These are phyloP conservation scores for Cyclotella kingstonii DNA, from an alignment of 108 stramenopile genomes.

Conservation along the genomic window DNA sequence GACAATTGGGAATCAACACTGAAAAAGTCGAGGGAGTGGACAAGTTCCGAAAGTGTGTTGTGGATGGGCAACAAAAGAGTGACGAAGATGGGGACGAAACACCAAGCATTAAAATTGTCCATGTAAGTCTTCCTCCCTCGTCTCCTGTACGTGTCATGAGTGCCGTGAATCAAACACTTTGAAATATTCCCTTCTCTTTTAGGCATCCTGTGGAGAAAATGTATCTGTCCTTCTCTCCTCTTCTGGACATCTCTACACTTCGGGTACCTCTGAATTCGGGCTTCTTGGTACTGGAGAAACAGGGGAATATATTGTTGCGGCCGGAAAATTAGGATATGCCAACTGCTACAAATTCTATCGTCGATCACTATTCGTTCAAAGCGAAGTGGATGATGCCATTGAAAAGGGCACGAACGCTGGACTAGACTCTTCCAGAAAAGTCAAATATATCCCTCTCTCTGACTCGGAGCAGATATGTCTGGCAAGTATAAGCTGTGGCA, in stretches of 20 bases:
- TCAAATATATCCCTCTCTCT: conserved; percentile 34
- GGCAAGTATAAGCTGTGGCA: conserved; percentile 71
- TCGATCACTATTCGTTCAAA: conserved; percentile 57
- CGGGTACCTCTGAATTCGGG: conserved; percentile 80
- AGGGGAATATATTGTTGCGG: conserved; percentile 83
- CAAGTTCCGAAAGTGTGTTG: conserved; percentile 49
- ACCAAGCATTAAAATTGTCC: conserved; percentile 40
- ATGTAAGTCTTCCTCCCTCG: conserved; percentile 37
- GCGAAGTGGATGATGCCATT: conserved; percentile 46
- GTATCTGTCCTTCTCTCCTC: conserved; percentile 76
- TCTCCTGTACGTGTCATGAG: not conserved
- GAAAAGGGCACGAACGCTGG: conserved; percentile 16
- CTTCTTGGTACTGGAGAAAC: conserved; percentile 88
- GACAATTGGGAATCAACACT: conserved; percentile 73
- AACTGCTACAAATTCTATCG: conserved; percentile 64
- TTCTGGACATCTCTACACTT: conserved; percentile 71
- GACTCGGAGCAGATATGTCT: conserved; percentile 52
- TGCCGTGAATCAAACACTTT: not conserved
- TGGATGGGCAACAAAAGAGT: conserved; percentile 22
- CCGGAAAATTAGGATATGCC: conserved; percentile 75
- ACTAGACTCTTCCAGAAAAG: conserved; percentile 28
- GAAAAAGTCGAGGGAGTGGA: conserved; percentile 37
- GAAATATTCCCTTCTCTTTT: not conserved
- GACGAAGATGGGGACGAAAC: conserved; percentile 8
- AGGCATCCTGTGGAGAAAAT: conserved; percentile 80